Evolutionary conservation across 345 rosid genomes (phyloP).

Genomic region (Arabis alpina): DNA sequence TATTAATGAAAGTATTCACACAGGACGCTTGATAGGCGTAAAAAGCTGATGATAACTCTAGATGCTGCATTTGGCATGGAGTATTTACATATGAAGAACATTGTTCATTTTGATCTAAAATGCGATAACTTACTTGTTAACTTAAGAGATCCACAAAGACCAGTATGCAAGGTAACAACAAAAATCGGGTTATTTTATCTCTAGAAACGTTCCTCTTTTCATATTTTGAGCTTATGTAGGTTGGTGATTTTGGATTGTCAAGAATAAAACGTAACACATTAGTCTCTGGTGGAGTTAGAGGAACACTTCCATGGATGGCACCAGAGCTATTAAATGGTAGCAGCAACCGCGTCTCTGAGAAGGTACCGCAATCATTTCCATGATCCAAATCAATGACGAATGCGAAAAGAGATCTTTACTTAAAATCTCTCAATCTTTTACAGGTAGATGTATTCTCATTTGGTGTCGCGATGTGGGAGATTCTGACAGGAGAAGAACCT

Average conservation of each 20-base stretch:
- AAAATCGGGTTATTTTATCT: not conserved
- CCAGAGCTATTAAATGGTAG: constrained; percentile 75
- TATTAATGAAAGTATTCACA: not conserved
- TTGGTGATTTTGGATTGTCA: constrained; percentile 85
- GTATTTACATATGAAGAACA: constrained; percentile 79
- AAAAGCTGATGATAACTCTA: constrained; percentile 70
- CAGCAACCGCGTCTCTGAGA: constrained; percentile 74
- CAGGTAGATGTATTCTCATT: constrained; percentile 85
- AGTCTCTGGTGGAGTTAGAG: constrained; percentile 77
- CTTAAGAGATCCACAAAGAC: constrained; percentile 84
- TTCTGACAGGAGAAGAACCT: constrained; percentile 73
- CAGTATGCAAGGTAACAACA: constrained; percentile 75
- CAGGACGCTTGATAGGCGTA: constrained; percentile 82
- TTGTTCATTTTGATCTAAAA: constrained; percentile 94
- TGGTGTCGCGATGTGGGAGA: constrained; percentile 82
- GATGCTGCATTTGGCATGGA: constrained; percentile 99
- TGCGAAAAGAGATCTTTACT: not conserved
- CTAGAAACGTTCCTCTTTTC: not conserved
- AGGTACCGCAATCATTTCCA: constrained; percentile 43
- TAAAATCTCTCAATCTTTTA: not conserved
- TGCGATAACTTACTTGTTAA: constrained; percentile 93
- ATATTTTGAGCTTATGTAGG: constrained; percentile 43
- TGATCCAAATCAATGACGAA: not conserved
- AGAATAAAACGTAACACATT: constrained; percentile 78
- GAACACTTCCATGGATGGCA: constrained; percentile 97